Evolutionary conservation across 768 basidiomycete genomes (phyloP), one percentile per base, ranked within the genome.

Genomic region (Exsudoporus frostii): DNA sequence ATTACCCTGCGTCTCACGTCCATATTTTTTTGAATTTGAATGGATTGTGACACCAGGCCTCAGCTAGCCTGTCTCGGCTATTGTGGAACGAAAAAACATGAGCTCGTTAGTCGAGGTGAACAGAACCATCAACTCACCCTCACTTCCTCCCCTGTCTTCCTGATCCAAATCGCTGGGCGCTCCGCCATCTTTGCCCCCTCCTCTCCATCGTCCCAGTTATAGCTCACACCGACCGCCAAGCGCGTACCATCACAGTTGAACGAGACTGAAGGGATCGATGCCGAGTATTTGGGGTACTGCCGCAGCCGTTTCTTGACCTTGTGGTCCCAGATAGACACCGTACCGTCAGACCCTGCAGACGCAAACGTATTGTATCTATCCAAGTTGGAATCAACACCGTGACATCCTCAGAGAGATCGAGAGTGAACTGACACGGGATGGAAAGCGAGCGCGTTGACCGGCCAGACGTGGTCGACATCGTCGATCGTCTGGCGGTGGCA

Each of bases 251-350:
- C 89, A 24, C 81, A 84, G 55, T 86, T 92, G 71, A 95, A 96
- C 1, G 88, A 81, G 37, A 94, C 74, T 0, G 86, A 81, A 0
- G 91, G 83, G n/a, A 97, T 84, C 3, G 86, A 79, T 0, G 82
- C 78, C 5, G 78, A 71, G 71, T 85, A 93, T 65, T 90, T 90
- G 0, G 87, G 85, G 58, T 90, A 95, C 61, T 96, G 93, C 24
- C 93, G 85, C 48, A 98, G 75, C 2, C 97, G 85, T 67, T 98
- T 98, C 76, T 98, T 97, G 50, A 95, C 88, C 59, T 88, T 86
- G 71, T 95, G 93, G 66, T 98, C 97, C 97, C 97, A 99, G 54
- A 98, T 86, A 0, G 92, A 93, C 39, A 98, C 91, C 1, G 89
- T 89, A 1, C 86, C 86, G 68, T 99, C 97, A 0, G 93, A 96